Base-by-base conservation (phyloP, 768 basidiomycete species). In the Lyophyllum shimeji region DNA sequence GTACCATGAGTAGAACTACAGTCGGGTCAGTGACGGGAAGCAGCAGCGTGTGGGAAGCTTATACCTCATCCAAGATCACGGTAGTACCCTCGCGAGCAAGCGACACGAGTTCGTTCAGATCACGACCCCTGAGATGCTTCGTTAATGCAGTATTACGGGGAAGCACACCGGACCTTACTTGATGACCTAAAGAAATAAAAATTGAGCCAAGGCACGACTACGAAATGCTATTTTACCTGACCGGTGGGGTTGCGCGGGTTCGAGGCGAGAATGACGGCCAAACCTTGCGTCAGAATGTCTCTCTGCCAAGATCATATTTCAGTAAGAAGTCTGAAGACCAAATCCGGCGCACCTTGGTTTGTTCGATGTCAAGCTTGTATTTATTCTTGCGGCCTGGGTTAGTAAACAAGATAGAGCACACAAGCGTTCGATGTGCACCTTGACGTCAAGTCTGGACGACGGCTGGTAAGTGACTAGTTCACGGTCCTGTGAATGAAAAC, bases 161-260 rank as follows among this genome's bases (percentile, higher is more conserved):
- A 20, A 33, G 2, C 49, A 12, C 12, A 24, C 9, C 7, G 3
- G 46, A 18, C 15, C 67, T 64, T 60, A 78, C 78, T 74, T 78
- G 62, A 81, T 81, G 47, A 90, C 86, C 80, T 81, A 59, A 8
- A 18, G 17, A 31, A 27, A 27, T 21, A 33, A n/a, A 23, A 46
- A 29, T 9, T 53, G 18, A 44, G 40, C 25, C 31, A 47, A 53
- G 20, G 18, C 25, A 33, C 50, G 33, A 50, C 24, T 29, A 46
- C 24, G 3, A 44, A 20, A 45, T 17, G n/a, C 8, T 9, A 45
- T 18, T 31, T 82, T 52, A 87, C 84, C 69, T 96, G 95, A n/a
- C 95, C 94, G 1, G 95, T 97, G 2, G 95, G 95, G 67, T 97
- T 98, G 52, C 95, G 85, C n/a, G 95, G 95, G 72, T 97, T 98